A percentile compares a stretch with the other conserved stretches of the same genome.
Conservation (phyloP, 768 basidiomycete species). For the Mycena floridula region DNA sequence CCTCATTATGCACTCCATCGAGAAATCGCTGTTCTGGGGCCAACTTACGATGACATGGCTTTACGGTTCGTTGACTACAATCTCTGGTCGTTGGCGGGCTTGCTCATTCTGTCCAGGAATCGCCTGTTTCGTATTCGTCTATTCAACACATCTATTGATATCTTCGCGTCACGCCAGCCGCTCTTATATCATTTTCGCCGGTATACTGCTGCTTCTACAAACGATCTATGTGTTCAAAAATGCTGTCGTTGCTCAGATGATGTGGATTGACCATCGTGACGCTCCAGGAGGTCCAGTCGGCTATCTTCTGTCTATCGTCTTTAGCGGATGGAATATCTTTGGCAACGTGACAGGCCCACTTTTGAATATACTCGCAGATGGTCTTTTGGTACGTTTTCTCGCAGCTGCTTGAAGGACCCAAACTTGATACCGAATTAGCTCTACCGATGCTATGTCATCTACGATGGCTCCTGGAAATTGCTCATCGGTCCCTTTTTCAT, state of each 20-base stretch:
- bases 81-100: no score
- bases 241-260: conserved; percentile 23
- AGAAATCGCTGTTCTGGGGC: no score
- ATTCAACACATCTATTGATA: no score
- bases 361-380: conserved; percentile 29
- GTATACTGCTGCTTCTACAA: conserved; percentile 17
- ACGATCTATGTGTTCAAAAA: conserved; percentile 22
- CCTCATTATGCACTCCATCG: no score
- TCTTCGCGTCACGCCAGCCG: no score
- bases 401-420: no score
- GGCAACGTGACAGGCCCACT: conserved; percentile 17
- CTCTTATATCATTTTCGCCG: conserved; percentile 12
- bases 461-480: conserved; percentile 5
- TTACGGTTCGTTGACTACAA: no score
- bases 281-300: conserved; percentile 25
- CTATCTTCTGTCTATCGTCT: conserved; percentile 16
- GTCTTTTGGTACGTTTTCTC: conserved; percentile 26
- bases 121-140: no score
- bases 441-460: conserved; percentile 27
- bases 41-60: no score
- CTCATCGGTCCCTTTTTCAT: conserved; percentile 10
- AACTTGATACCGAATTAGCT: conserved; percentile 23
- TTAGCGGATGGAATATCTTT: conserved; percentile 24
- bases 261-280: conserved; percentile 26
- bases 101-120: no score